phyloP scores from a whole-genome alignment of 2,329 filamentous ascomycete species.

The Scytalidium lignicola region DNA sequence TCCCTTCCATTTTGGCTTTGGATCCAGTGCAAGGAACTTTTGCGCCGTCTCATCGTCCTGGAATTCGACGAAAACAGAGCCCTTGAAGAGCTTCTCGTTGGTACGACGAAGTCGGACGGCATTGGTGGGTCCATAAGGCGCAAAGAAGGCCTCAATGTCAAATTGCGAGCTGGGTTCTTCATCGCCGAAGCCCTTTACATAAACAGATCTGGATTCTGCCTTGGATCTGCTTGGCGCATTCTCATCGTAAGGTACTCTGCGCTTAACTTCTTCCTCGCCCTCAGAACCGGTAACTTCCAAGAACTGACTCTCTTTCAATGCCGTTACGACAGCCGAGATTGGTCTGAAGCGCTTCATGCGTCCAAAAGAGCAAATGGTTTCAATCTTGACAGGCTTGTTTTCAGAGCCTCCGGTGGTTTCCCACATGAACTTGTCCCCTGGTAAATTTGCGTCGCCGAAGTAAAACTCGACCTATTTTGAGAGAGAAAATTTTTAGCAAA shows the following conservation, averaged over 20 bases:
- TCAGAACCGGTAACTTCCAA: constrained; percentile 72
- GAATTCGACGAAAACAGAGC: constrained; percentile 95
- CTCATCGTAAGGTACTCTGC: constrained; percentile 66
- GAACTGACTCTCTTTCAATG: constrained; percentile 70
- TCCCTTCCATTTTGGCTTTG: constrained; percentile 79
- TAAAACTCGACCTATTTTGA: constrained; percentile 79
- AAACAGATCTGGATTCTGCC: constrained; percentile 70
- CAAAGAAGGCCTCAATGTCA: constrained; percentile 90
- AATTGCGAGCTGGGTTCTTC: constrained; percentile 83
- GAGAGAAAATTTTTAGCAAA: constrained; percentile 8
- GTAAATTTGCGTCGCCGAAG: constrained; percentile 82
- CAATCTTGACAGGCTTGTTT: constrained; percentile 77
- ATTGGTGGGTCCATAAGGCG: constrained; percentile 71
- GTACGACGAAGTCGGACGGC: constrained; percentile 81
- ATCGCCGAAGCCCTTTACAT: constrained; percentile 89
- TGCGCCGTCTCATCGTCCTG: constrained; percentile 70
- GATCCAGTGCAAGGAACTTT: constrained; percentile 74
- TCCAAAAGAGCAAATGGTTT: constrained; percentile 79
- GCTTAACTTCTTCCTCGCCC: constrained; percentile 65
- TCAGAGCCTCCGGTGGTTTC: constrained; percentile 68
- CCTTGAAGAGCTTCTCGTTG: constrained; percentile 76
- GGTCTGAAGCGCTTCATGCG: constrained; percentile 95
- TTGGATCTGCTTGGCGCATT: constrained; percentile 55
- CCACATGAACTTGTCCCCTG: constrained; percentile 83
- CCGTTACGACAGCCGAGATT: constrained; percentile 75